These are phyloP conservation scores for Pseudogymnoascus sp. DNA, from an alignment of 2,329 filamentous ascomycete species.

Conservation along the genomic window DNA sequence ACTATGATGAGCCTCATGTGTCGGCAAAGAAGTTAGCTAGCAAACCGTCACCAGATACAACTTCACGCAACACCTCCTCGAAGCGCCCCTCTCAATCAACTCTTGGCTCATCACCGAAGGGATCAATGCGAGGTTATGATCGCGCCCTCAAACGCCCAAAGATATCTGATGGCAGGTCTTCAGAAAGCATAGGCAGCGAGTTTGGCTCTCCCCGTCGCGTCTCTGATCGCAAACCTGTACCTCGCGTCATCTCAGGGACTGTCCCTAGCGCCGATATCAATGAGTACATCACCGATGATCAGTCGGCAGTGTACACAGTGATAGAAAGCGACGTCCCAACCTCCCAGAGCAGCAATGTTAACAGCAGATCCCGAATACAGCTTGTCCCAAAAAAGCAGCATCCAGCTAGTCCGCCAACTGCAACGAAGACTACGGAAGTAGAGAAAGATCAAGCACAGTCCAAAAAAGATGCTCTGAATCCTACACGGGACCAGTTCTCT, in stretches of 20 bases:
- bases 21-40: background rate
- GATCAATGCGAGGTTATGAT: background rate
- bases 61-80: background rate
- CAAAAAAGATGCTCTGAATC: background rate
- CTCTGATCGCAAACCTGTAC: background rate
- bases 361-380: background rate
- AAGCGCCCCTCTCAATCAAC: background rate
- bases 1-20: background rate
- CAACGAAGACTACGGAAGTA: background rate
- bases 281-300: background rate
- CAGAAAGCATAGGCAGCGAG: background rate
- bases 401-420: background rate
- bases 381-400: background rate
- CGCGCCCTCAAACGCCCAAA: background rate
- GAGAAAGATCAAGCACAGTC: background rate
- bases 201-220: background rate
- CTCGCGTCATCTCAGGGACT: background rate
- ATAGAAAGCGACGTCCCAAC: background rate
- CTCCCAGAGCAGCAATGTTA: background rate
- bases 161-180: background rate
- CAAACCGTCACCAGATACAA: background rate
- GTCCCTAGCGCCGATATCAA: background rate
- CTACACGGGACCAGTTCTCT: background rate
- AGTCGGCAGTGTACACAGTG: too few species aligned
- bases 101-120: background rate